phyloP scores from a whole-genome alignment of 1,284 basidiomycete species.

The Sporisorium graminicola region DNA sequence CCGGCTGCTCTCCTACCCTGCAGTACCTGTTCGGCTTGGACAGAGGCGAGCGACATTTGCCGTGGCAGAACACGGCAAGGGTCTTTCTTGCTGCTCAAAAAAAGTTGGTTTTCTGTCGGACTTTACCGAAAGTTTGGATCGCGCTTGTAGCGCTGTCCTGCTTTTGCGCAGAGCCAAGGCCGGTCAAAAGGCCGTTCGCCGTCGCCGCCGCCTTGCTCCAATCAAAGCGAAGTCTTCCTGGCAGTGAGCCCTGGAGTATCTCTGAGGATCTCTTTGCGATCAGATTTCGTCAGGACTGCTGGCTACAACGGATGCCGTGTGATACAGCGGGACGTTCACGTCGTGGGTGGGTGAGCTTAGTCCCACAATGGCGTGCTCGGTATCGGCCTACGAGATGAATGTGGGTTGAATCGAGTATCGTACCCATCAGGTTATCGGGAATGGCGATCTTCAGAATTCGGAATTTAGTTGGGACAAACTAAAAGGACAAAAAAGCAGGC shows the following conservation, averaged over 20 bases:
- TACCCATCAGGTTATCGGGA: too few relatives aligned
- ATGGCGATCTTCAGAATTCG: too few relatives aligned
- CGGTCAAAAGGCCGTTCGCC: background rate
- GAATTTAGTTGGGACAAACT: too few relatives aligned
- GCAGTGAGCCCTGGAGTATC: too few relatives aligned
- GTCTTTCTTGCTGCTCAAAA: background rate
- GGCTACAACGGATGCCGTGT: background rate
- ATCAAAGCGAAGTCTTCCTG: background rate
- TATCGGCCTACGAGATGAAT: background rate
- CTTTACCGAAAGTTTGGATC: constrained; percentile 4
- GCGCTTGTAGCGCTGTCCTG: background rate
- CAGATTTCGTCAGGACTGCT: background rate
- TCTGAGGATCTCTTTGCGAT: too few relatives aligned
- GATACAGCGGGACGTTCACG: background rate
- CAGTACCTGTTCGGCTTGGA: too few relatives aligned
- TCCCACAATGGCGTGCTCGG: constrained; percentile 1
- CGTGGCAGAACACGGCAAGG: background rate
- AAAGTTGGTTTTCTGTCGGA: background rate
- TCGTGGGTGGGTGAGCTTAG: background rate
- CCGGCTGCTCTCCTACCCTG: too few relatives aligned
- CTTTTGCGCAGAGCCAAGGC: background rate
- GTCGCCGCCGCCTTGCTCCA: background rate
- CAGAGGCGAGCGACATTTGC: background rate
- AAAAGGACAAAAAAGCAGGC: too few relatives aligned
- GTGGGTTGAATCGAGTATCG: background rate